Percentiles rank a stretch among this genome's conserved stretches.
Conservation (phyloP, 2,329 filamentous ascomycete species). For the Paecilomyces sp. region DNA sequence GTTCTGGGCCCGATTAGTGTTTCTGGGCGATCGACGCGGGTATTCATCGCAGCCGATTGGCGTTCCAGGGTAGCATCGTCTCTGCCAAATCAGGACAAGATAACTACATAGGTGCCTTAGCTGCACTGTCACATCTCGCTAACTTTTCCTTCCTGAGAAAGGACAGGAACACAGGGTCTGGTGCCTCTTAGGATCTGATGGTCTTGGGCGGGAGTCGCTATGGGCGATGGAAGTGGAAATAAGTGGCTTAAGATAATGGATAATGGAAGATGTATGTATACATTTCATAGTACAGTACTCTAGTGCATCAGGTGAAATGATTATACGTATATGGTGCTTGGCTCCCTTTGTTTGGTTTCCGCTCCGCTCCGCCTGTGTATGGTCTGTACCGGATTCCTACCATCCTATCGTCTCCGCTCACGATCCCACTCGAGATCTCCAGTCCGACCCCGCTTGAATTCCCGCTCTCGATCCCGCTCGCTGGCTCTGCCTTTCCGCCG, state of each 20-base stretch:
- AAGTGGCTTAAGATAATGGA: no score
- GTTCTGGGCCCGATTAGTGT: background rate
- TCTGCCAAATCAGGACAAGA: background rate
- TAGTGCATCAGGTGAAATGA: no score
- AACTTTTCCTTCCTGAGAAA: background rate
- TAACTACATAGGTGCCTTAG: no score
- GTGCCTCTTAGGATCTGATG: no score
- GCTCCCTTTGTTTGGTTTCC: background rate
- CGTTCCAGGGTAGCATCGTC: background rate
- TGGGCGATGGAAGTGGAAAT: no score
- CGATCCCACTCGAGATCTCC: constrained; percentile 31
- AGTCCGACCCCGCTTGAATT: constrained; percentile 11
- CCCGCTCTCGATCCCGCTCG: constrained; percentile 30
- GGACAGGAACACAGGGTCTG: background rate
- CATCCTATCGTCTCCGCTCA: constrained; percentile 5
- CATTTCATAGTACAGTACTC: background rate
- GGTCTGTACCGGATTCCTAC: background rate
- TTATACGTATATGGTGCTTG: background rate
- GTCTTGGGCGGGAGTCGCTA: no score
- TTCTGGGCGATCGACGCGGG: background rate
- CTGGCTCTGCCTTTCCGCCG: constrained; percentile 53
- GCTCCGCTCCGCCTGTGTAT: background rate
- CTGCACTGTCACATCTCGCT: background rate
- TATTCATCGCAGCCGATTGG: background rate
- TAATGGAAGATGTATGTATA: background rate